These are phyloP conservation scores for Dactylellina leptospora DNA, from an alignment of 2,329 filamentous ascomycete species.

Conservation along the genomic window DNA sequence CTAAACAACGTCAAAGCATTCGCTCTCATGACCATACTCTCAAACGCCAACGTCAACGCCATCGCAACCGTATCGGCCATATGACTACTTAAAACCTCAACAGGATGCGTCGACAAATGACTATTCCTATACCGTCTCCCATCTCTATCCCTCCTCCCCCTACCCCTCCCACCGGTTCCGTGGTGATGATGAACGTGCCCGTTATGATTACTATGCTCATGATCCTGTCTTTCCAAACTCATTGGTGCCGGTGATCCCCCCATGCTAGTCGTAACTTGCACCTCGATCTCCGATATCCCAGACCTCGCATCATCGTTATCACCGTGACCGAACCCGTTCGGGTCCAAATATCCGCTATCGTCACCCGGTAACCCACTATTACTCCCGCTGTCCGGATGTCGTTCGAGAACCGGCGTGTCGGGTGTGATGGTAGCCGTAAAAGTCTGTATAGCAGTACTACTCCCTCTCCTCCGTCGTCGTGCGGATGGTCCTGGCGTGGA, in stretches of 20 bases:
- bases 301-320: constrained; percentile 44
- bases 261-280: constrained; percentile 51
- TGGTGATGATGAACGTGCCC: not conserved
- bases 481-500: constrained; percentile 10
- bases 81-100: constrained; percentile 56
- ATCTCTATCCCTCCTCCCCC: constrained; percentile 23
- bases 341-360: constrained; percentile 42
- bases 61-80: constrained; percentile 56
- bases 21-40: constrained; percentile 56
- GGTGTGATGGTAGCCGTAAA: constrained; percentile 49
- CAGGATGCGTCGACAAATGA: constrained; percentile 54
- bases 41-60: constrained; percentile 54
- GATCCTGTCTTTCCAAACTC: constrained; percentile 9
- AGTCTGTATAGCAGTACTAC: constrained; percentile 30
- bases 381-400: constrained; percentile 34
- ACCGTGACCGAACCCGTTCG: constrained; percentile 23
- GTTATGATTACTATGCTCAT: constrained; percentile 2
- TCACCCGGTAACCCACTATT: constrained; percentile 22
- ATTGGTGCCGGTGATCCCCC: constrained; percentile 24
- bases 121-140: constrained; percentile 47
- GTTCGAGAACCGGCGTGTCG: constrained; percentile 41
- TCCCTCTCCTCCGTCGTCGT: constrained; percentile 13
- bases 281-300: constrained; percentile 51
- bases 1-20: constrained; percentile 52
- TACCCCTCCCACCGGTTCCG: constrained; percentile 4